Evolutionary conservation across 169 alveolate species (phyloP).

Genomic region (Amoebophrya sp.): DNA sequence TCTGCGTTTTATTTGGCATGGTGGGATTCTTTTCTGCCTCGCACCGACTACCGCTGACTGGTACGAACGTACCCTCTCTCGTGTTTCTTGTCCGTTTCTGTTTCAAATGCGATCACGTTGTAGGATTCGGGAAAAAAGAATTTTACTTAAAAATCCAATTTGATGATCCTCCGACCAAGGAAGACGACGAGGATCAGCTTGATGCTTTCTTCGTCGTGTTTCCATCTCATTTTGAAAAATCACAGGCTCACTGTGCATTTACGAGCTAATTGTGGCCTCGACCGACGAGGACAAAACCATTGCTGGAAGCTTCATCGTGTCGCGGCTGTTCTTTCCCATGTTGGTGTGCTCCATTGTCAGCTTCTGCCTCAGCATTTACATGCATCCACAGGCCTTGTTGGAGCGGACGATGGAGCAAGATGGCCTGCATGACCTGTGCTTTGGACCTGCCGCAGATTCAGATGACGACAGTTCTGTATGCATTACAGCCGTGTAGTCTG

Average conservation of each 20-base stretch:
- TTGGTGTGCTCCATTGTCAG: conserved; percentile 9
- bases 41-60: too few relatives aligned
- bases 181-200: too few relatives aligned
- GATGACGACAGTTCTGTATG: too few relatives aligned
- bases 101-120: too few relatives aligned
- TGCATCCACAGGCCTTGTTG: not conserved
- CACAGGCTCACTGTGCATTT: not conserved
- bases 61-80: too few relatives aligned
- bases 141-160: too few relatives aligned
- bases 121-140: too few relatives aligned
- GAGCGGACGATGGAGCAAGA: not conserved
- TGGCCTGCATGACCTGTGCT: not conserved
- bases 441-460: not conserved
- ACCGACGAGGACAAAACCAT: not conserved
- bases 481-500: too few relatives aligned
- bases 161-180: too few relatives aligned
- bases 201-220: too few relatives aligned
- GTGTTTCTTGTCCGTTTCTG: too few relatives aligned
- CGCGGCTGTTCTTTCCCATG: conserved; percentile 13
- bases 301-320: not conserved
- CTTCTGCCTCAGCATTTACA: not conserved
- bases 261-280: not conserved
- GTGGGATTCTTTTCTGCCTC: not conserved
- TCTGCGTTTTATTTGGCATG: not conserved
- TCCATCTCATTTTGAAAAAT: too few relatives aligned